Evolutionary conservation across 2,329 filamentous ascomycete species (phyloP), one percentile per base, ranked within the genome.

Genomic region (Fusarium caatingaense): DNA sequence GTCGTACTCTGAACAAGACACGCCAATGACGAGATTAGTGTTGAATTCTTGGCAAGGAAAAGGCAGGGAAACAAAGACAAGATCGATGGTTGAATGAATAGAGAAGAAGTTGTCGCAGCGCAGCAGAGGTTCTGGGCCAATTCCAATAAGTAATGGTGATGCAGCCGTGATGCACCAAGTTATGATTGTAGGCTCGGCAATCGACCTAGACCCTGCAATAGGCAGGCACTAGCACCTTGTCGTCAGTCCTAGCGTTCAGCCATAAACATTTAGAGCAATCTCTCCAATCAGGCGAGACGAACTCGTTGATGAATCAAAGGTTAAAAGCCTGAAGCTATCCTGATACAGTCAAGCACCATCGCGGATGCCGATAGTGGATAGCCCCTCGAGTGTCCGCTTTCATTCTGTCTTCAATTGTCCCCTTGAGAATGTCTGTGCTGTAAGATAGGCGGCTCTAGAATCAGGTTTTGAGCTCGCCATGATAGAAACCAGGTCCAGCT

Each of bases 321-420:
- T 61, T 61, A 66, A 66, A 55, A 16, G 8, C 21, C 13, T 27
- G 16, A 49, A 40, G n/a, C 48, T 66, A 66, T 32, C 56, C 63
- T 28, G 37, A 61, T 54, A 37, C 13, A 27, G 48, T 23, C 48
- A 66, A 60, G 62, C 62, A 45, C 41, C 23, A 40, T 66, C 63
- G 61, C 55, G 42, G 59, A 60, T 48, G 57, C 55, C 55, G 55
- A 66, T 32, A 18, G 32, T 42, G 46, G 37, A 46, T 55, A 37
- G n/a, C 27, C 21, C 16, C 30, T 18, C 9, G 9, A 42, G 18
- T 42, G 25, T 21, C 49, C 49, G 49, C 37, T 53, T 42, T 37
- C 49, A 53, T 27, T 25, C 15, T 40, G 37, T 32, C 20, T 32
- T 13, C 16, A n/a, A 8, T 32, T 13, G n/a, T 56, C 53, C 51